Percentiles rank a stretch among this genome's conserved stretches.
These are phyloP conservation scores for Paraphoma chrysanthemicola DNA, from an alignment of 2,329 filamentous ascomycete genomes.

Conservation along the genomic window DNA sequence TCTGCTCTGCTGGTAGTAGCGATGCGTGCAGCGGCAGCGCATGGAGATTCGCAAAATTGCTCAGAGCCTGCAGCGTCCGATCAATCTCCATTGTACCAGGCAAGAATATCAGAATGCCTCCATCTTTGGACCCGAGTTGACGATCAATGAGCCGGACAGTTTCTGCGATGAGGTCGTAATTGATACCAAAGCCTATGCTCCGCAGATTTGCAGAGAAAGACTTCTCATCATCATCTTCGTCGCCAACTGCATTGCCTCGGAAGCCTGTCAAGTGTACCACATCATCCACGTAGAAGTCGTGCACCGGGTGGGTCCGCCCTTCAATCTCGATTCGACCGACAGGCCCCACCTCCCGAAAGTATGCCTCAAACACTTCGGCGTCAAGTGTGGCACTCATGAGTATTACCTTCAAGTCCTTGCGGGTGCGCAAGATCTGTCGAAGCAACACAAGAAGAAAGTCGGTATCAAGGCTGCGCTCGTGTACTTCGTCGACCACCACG, in stretches of 20 bases:
- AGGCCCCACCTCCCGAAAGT: constrained; percentile 74
- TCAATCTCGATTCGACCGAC: constrained; percentile 87
- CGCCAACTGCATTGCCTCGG: constrained; percentile 53
- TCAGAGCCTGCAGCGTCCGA: constrained; percentile 74
- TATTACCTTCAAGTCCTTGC: constrained; percentile 84
- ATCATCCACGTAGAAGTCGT: constrained; percentile 90
- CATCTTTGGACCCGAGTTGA: constrained; percentile 74
- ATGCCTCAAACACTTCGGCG: constrained; percentile 81
- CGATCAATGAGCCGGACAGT: constrained; percentile 83
- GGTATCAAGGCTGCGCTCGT: constrained; percentile 92
- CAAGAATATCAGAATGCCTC: constrained; percentile 93
- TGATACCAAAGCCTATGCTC: constrained; percentile 75
- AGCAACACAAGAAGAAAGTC: constrained; percentile 91
- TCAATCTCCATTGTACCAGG: constrained; percentile 93
- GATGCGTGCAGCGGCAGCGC: constrained; percentile 91
- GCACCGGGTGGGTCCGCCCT: constrained; percentile 87
- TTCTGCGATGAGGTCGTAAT: constrained; percentile 84
- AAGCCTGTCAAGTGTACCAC: constrained; percentile 82
- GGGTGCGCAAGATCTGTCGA: constrained; percentile 76
- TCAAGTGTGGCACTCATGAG: constrained; percentile 97
- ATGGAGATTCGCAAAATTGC: constrained; percentile 70
- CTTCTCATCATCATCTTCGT: constrained; percentile 58
- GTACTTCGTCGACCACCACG: constrained; percentile 94
- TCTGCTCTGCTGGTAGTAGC: constrained; percentile 85
- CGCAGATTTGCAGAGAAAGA: constrained; percentile 51